These are phyloP conservation scores for Sphaerulina musiva DNA, from an alignment of 2,329 filamentous ascomycete species.

Conservation along the genomic window DNA sequence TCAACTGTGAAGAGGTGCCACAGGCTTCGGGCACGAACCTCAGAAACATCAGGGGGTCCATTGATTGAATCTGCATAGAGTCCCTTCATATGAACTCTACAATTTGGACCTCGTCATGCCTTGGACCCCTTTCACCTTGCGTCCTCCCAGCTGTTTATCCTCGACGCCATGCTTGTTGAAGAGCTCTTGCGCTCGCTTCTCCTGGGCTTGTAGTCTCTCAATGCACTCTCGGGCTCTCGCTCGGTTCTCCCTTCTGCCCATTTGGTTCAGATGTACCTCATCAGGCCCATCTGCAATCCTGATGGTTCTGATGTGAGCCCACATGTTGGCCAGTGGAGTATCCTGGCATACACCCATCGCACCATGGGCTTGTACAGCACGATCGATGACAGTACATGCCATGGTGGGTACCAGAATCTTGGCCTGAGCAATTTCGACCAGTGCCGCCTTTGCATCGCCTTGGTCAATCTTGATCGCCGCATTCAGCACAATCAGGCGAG, in stretches of 20 bases:
- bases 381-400: conserved; percentile 81
- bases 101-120: conserved; percentile 36
- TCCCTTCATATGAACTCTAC: conserved; percentile 20
- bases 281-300: conserved; percentile 70
- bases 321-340: conserved; percentile 69
- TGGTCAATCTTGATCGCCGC: conserved; percentile 92
- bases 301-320: conserved; percentile 34
- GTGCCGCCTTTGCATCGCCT: conserved; percentile 75
- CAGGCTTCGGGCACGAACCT: no score
- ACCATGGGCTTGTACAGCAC: conserved; percentile 87
- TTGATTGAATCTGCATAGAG: background rate
- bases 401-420: conserved; percentile 88
- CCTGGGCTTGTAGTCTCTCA: conserved; percentile 58
- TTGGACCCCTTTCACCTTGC: conserved; percentile 25
- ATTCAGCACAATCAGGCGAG: conserved; percentile 83
- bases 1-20: no score
- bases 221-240: conserved; percentile 47
- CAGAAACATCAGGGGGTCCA: background rate
- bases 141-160: conserved; percentile 38
- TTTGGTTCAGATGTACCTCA: conserved; percentile 82
- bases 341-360: conserved; percentile 90
- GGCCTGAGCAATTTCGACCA: conserved; percentile 89
- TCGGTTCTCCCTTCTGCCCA: conserved; percentile 73
- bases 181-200: conserved; percentile 58
- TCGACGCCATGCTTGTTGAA: conserved; percentile 53